phyloP scores from a whole-genome alignment of 75 land plant species.

The Isoetes taiwanensis region DNA sequence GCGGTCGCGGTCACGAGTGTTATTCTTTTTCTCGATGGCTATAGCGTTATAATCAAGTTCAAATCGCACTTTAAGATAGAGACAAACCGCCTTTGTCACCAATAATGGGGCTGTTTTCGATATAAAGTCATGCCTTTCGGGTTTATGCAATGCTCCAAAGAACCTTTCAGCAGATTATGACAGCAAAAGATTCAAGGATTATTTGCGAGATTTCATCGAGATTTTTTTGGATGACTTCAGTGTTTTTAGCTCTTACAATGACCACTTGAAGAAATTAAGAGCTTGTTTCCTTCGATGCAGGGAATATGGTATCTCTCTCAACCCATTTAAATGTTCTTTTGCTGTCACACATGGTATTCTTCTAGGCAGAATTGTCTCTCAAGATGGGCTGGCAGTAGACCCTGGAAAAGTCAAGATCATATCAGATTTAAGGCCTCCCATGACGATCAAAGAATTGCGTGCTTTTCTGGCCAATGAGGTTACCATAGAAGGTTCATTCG shows the following conservation, averaged over 20 bases:
- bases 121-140: conserved; percentile 1
- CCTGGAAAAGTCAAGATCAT: neutral
- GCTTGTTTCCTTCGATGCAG: neutral
- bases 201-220: neutral
- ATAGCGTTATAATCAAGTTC: too few species aligned
- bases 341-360: conserved; percentile 4
- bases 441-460: neutral
- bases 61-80: too few species aligned
- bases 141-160: neutral
- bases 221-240: neutral
- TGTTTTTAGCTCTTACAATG: neutral
- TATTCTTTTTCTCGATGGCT: too few species aligned
- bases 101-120: too few species aligned
- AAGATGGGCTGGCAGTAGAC: neutral
- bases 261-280: neutral
- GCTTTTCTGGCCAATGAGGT: neutral
- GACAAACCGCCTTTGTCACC: too few species aligned
- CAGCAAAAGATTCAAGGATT: neutral
- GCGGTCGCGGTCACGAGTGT: too few species aligned
- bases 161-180: neutral
- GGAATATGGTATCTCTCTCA: conserved; percentile 1
- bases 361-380: neutral
- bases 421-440: neutral
- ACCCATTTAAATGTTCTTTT: neutral
- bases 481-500: conserved; percentile 4